Evolutionary conservation across 306 rosid genomes (phyloP).

Genomic region (Cucurbita pepo): DNA sequence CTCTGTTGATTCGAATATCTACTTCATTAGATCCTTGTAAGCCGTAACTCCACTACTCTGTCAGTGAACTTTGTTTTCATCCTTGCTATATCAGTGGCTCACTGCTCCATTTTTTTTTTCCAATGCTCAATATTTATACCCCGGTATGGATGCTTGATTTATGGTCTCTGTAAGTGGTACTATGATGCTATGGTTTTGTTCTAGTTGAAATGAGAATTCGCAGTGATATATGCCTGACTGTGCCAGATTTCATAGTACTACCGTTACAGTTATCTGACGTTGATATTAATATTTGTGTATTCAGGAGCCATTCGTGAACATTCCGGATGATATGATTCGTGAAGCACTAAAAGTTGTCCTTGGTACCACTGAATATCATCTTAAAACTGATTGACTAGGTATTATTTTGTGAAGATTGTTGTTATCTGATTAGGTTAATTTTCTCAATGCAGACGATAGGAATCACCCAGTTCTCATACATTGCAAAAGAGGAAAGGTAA

Average conservation of each 20-base stretch:
- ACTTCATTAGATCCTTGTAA: neutral
- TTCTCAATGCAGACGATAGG: constrained; percentile 49
- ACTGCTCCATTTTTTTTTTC: neutral
- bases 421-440: neutral
- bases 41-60: neutral
- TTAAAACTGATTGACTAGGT: neutral
- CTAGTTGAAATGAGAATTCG: neutral
- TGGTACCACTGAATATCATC: constrained; percentile 28
- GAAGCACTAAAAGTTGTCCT: constrained; percentile 87
- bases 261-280: too few relatives aligned
- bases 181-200: neutral
- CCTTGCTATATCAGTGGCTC: neutral
- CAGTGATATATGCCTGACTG: neutral
- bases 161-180: neutral
- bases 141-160: neutral
- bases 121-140: neutral
- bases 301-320: constrained; percentile 93
- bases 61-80: neutral
- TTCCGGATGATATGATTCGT: constrained; percentile 77
- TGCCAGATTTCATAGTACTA: neutral
- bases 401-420: neutral
- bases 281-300: constrained; percentile 10
- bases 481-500: constrained; percentile 93
- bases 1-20: neutral
- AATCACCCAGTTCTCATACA: constrained; percentile 92